Conservation (phyloP, 305 asterid species). For the Fraxinus velutina region DNA sequence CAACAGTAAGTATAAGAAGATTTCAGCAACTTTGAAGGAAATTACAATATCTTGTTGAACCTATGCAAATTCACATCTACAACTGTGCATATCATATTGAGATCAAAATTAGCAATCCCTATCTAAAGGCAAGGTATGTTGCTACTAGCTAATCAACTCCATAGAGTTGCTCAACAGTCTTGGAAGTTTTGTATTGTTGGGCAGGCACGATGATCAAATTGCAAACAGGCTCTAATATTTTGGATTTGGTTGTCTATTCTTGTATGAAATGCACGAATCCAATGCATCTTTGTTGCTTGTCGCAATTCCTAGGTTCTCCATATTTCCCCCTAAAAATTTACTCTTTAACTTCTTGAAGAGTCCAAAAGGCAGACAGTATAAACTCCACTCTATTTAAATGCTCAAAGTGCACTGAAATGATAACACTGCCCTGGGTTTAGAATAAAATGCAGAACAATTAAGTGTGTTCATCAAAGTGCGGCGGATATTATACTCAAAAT, state of each 20-base stretch:
- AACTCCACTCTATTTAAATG: not conserved
- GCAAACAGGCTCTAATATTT: not conserved
- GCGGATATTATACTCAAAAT: not conserved
- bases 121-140: not conserved
- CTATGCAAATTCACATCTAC: not conserved
- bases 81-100: not conserved
- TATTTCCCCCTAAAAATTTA: not conserved
- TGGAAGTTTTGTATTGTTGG: not conserved
- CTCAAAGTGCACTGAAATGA: not conserved
- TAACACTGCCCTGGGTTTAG: not conserved
- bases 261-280: not conserved
- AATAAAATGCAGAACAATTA: not conserved
- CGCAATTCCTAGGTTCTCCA: not conserved
- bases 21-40: not conserved
- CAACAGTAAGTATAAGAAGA: not conserved
- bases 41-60: not conserved
- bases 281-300: not conserved
- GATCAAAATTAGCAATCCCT: not conserved
- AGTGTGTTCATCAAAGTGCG: not conserved
- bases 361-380: not conserved
- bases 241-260: not conserved
- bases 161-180: not conserved
- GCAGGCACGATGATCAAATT: not conserved
- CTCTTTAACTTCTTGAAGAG: not conserved
- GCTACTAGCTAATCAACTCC: not conserved